phyloP scores from a whole-genome alignment of 306 rosid genomes.

The Cotoneaster glaucophyllus region DNA sequence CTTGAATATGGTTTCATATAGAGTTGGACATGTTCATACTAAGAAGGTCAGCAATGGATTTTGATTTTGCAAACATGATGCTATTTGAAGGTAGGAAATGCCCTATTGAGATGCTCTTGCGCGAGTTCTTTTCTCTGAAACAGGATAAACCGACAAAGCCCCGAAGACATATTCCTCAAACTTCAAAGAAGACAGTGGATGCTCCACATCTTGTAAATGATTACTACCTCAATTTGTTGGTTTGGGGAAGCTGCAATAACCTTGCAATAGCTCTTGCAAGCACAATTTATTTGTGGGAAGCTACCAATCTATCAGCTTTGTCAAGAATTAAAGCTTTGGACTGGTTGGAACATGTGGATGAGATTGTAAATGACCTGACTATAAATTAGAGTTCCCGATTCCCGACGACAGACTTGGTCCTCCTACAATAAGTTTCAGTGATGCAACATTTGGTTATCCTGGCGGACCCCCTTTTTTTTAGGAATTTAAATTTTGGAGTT shows the following conservation, averaged over 20 bases:
- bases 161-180: constrained; percentile 61
- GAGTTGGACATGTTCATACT: constrained; percentile 16
- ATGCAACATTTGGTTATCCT: constrained; percentile 96
- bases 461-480: constrained; percentile 89
- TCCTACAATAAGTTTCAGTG: constrained; percentile 97
- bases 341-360: constrained; percentile 82
- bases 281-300: constrained; percentile 64
- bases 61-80: too few species aligned
- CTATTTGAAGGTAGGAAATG: too few species aligned
- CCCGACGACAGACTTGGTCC: constrained; percentile 98
- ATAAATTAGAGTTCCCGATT: constrained; percentile 96
- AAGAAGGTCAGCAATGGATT: too few species aligned
- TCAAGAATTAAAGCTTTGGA: constrained; percentile 45
- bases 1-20: constrained; percentile 73
- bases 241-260: constrained; percentile 60
- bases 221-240: constrained; percentile 60
- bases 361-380: constrained; percentile 95
- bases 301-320: constrained; percentile 9
- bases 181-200: constrained; percentile 71
- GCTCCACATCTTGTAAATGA: constrained; percentile 70
- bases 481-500: constrained; percentile 92
- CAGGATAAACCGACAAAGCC: constrained; percentile 35
- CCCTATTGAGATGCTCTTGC: constrained; percentile 39
- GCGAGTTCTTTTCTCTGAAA: constrained; percentile 21
- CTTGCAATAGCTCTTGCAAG: constrained; percentile 58